A percentile compares a stretch with the other conserved stretches of the same genome.
These are phyloP conservation scores for Botrytis tulipae DNA, from an alignment of 2,329 filamentous ascomycete genomes.

Conservation along the genomic window DNA sequence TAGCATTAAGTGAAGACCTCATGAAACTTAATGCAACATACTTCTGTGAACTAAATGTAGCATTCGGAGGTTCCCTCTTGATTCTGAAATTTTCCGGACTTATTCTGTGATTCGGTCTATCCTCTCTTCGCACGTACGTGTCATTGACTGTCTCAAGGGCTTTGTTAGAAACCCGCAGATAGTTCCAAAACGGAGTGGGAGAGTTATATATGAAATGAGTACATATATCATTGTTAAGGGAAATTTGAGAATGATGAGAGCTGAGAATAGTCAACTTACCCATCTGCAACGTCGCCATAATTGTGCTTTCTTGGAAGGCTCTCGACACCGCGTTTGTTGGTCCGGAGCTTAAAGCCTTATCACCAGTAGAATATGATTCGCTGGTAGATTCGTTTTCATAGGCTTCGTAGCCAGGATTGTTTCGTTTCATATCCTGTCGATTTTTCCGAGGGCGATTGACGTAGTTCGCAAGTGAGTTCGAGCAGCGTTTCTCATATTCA, in stretches of 20 bases:
- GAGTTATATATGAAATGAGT: neutral
- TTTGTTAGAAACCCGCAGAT: neutral
- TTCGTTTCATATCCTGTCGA: neutral
- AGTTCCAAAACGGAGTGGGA: no score
- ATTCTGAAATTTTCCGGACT: neutral
- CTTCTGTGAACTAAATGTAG: fast-evolving
- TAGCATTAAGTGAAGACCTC: neutral
- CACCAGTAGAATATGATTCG: fast-evolving
- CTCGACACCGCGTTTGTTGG: neutral
- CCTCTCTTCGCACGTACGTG: neutral
- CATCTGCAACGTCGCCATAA: no score
- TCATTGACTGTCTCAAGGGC: neutral
- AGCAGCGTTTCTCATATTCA: neutral
- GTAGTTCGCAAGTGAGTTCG: neutral
- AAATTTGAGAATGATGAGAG: neutral
- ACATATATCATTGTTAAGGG: neutral
- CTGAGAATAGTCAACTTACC: neutral
- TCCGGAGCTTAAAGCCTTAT: neutral
- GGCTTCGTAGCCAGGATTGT: neutral
- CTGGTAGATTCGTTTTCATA: neutral
- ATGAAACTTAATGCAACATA: neutral
- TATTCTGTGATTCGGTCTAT: neutral
- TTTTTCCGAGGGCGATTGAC: neutral
- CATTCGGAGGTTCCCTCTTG: neutral
- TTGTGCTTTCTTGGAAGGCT: neutral